Percentiles rank a stretch among this genome's conserved stretches.
These are phyloP conservation scores for Didymella glomerata DNA, from an alignment of 2,329 filamentous ascomycete genomes.

Conservation along the genomic window DNA sequence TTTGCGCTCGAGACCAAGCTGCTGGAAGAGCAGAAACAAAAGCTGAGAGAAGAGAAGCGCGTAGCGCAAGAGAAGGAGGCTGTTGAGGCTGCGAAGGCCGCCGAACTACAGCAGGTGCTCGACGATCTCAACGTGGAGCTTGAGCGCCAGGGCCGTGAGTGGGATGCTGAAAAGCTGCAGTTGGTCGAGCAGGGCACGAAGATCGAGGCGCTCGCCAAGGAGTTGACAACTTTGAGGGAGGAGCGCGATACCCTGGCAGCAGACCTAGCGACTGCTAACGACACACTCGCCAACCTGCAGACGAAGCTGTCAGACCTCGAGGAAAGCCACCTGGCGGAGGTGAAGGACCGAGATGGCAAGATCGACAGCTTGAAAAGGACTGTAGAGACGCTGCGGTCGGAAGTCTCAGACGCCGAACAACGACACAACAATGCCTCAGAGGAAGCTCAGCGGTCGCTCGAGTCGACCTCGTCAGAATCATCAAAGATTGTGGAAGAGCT, in stretches of 20 bases:
- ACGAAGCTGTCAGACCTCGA: conserved; percentile 39
- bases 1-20: conserved; percentile 46
- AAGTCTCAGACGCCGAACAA: conserved; percentile 34
- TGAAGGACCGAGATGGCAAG: conserved; percentile 40
- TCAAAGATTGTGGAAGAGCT: conserved; percentile 45
- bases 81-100: conserved; percentile 42
- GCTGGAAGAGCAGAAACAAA: conserved; percentile 43
- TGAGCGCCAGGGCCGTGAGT: conserved; percentile 46
- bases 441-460: conserved; percentile 37
- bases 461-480: conserved; percentile 42
- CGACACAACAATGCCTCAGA: conserved; percentile 36
- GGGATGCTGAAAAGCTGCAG: conserved; percentile 49
- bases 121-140: conserved; percentile 48
- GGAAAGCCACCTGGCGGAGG: conserved; percentile 39
- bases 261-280: conserved; percentile 34
- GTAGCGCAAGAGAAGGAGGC: conserved; percentile 43
- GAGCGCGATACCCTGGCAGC: conserved; percentile 38
- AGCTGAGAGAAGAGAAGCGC: conserved; percentile 45
- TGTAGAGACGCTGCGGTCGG: conserved; percentile 36
- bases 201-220: conserved; percentile 38
- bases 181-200: conserved; percentile 43
- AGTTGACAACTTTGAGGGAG: conserved; percentile 35
- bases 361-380: conserved; percentile 39
- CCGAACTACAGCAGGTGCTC: conserved; percentile 48
- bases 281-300: conserved; percentile 40